These are phyloP conservation scores for Trichoderma atrobrunneum DNA, from an alignment of 2,329 filamentous ascomycete genomes.

Conservation along the genomic window DNA sequence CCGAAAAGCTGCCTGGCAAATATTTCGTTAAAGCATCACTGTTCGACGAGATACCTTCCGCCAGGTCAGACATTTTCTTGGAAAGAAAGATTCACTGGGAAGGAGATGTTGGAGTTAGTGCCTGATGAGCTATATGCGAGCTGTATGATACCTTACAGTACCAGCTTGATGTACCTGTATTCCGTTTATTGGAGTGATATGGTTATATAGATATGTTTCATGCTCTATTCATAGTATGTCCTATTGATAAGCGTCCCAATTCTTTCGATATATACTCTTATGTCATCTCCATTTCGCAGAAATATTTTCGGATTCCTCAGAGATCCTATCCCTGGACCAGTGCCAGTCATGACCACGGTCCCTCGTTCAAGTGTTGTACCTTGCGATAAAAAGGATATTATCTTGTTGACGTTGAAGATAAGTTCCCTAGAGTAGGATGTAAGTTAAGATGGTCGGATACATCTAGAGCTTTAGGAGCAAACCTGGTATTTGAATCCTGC, in stretches of 20 bases:
- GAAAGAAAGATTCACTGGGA: neutral
- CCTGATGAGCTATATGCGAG: neutral
- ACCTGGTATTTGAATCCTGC: neutral
- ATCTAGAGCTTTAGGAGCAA: neutral
- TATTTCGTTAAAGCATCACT: neutral
- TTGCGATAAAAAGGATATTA: neutral
- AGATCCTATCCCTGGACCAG: neutral
- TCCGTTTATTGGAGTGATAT: too few relatives aligned
- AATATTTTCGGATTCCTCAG: neutral
- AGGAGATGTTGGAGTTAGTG: neutral
- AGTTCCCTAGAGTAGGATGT: neutral
- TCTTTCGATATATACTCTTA: neutral
- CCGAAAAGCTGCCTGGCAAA: neutral
- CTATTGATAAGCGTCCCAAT: neutral
- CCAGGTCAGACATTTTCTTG: neutral
- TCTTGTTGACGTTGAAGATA: neutral
- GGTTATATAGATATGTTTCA: neutral
- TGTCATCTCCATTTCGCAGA: neutral
- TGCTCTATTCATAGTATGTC: neutral
- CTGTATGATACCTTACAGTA: neutral
- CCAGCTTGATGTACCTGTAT: neutral
- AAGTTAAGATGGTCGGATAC: neutral
- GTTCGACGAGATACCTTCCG: neutral
- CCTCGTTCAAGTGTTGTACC: neutral
- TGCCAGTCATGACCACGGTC: neutral